Conservation (phyloP, 768 basidiomycete species). For the Rhizopogon salebrosus region DNA sequence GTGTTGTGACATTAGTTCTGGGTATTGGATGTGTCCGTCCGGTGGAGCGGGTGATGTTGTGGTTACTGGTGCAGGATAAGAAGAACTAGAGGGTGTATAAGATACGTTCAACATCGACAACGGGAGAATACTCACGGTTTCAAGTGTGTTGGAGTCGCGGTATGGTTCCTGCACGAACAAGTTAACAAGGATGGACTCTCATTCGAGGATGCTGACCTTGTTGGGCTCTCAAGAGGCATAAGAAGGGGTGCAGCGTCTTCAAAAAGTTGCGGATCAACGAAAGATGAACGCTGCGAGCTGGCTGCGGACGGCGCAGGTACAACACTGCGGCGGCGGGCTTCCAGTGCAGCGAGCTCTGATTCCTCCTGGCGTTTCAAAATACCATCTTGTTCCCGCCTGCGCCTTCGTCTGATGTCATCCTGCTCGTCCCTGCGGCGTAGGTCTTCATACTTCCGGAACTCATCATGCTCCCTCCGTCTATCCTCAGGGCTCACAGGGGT, state of each 20-base stretch:
- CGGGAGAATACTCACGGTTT: constrained; percentile 29
- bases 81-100: constrained; percentile 15
- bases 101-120: background rate
- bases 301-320: constrained; percentile 25
- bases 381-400: constrained; percentile 50
- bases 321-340: constrained; percentile 34
- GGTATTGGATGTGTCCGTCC: constrained; percentile 48
- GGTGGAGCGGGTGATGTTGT: constrained; percentile 63
- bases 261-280: constrained; percentile 24
- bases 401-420: constrained; percentile 39
- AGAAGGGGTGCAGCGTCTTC: constrained; percentile 29
- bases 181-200: constrained; percentile 22
- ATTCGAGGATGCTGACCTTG: constrained; percentile 44
- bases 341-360: constrained; percentile 45
- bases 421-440: constrained; percentile 42
- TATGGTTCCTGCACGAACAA: constrained; percentile 16
- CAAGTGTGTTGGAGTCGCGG: constrained; percentile 24
- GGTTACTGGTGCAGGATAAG: constrained; percentile 56
- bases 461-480: constrained; percentile 24
- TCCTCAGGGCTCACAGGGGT: constrained; percentile 24
- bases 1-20: constrained; percentile 74
- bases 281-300: constrained; percentile 31
- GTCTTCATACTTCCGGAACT: constrained; percentile 36
- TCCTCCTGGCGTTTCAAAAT: constrained; percentile 57
- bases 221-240: constrained; percentile 66